Evolutionary conservation across 1,284 basidiomycete species (phyloP), one percentile per base, ranked within the genome.

Genomic region (Ganoderma lucidum): DNA sequence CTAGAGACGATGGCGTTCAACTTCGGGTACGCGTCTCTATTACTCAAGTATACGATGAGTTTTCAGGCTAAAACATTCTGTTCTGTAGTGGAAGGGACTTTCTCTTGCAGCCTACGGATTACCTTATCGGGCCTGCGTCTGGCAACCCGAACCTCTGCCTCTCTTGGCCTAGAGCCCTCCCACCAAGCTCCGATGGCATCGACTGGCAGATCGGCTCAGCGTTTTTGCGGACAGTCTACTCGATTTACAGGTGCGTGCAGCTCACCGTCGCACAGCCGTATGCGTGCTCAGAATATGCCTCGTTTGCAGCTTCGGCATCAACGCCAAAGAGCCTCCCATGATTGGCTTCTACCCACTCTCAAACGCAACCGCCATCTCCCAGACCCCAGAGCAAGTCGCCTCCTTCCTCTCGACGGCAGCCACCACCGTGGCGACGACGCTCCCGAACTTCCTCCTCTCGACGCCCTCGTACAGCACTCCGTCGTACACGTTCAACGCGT

Each of bases 171-270:
- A 83, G 85, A 66, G 94, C 93, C 1, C 79, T 81, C 17, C 83
- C 88, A 3, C 90, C 92, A 0, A 90, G 85, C 64, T 78, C 90
- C 14, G 92, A 95, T 78, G 95, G 94, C 2, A 87, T 96, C 56
- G 94, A 95, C 78, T 97, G 95, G 95, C 92, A 95, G 78, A 83
- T 96, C 67, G 91, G 91, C 88, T 83, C 88, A 2, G 86, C 93
- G 0, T 96, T 96, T 79, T 78, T 97, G 68, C 86, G 90, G 61
- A 92, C 93, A 2, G 92, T 95, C 0, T 96, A 96, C 79, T 90
- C 91, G 4, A 84, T 96, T 61, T 96, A 89, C 83, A 93, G 91
- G 93, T 93, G 61, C 48, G 73, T 62, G 42, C 14, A 59, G 58
- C 37, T 23, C n/a, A 19, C 45, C 68, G 39, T 37, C n/a, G 35